phyloP scores from a whole-genome alignment of 129 eudicot species.

The Rutidosis leptorrhynchoides region DNA sequence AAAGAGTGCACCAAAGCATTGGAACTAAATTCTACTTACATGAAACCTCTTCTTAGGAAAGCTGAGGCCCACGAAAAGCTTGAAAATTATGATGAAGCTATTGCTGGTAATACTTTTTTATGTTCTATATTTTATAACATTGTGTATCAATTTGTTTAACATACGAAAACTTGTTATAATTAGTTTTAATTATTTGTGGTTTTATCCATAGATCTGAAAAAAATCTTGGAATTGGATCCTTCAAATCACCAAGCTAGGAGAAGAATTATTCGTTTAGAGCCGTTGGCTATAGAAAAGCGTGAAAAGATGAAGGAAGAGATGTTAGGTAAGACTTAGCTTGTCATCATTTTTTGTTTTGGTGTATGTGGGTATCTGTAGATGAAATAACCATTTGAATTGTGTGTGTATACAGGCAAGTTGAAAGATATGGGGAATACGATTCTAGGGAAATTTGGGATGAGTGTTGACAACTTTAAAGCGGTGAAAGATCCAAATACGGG shows the following conservation, averaged over 20 bases:
- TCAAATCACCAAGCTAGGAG: conserved; percentile 67
- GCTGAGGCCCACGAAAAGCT: conserved; percentile 90
- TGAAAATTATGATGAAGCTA: conserved; percentile 84
- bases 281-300: conserved; percentile 82
- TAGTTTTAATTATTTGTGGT: background rate
- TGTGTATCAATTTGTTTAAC: background rate
- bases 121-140: no score
- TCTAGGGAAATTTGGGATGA: conserved; percentile 93
- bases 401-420: conserved; percentile 57
- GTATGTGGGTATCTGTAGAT: background rate
- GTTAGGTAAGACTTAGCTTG: conserved; percentile 51
- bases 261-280: conserved; percentile 63
- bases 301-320: conserved; percentile 97
- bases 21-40: conserved; percentile 74
- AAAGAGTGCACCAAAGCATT: conserved; percentile 89
- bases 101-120: conserved; percentile 85
- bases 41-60: conserved; percentile 71
- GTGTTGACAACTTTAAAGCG: conserved; percentile 93
- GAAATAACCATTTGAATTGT: background rate
- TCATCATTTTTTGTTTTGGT: background rate
- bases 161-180: background rate
- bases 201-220: conserved; percentile 53
- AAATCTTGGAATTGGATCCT: conserved; percentile 77
- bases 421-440: conserved; percentile 87
- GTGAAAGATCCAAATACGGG: conserved; percentile 97